These are phyloP conservation scores for Lactuca sativa DNA, from an alignment of 129 eudicot species.

Conservation along the genomic window DNA sequence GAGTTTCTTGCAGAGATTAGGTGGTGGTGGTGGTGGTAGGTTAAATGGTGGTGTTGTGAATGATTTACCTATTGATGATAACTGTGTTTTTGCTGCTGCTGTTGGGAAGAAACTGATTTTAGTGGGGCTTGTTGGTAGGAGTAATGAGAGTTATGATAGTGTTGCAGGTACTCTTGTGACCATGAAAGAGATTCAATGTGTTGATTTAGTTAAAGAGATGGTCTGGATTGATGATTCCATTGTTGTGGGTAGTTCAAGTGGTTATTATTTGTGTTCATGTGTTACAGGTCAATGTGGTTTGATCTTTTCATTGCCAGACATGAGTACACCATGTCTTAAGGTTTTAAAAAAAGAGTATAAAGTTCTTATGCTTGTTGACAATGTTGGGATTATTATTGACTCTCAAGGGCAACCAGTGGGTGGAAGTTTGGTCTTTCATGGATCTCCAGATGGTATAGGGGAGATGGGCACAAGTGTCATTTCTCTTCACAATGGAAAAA, in stretches of 20 bases:
- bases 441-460: constrained; percentile 59
- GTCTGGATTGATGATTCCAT: constrained; percentile 86
- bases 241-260: constrained; percentile 61
- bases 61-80: constrained; percentile 39
- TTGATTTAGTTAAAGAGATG: constrained; percentile 51
- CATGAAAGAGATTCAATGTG: constrained; percentile 64
- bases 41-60: constrained; percentile 31
- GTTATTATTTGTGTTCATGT: constrained; percentile 74
- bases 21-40: constrained; percentile 37
- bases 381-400: constrained; percentile 75
- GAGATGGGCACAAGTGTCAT: constrained; percentile 63
- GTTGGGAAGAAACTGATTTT: constrained; percentile 69
- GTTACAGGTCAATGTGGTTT: constrained; percentile 59
- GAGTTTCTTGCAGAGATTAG: constrained; percentile 44
- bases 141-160: constrained; percentile 27
- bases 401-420: constrained; percentile 87
- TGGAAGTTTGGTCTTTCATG: constrained; percentile 81
- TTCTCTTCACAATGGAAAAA: constrained; percentile 46
- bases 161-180: constrained; percentile 59
- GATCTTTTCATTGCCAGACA: constrained; percentile 77
- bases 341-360: constrained; percentile 55
- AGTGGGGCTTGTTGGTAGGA: constrained; percentile 53
- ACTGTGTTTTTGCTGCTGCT: constrained; percentile 57
- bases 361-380: constrained; percentile 85
- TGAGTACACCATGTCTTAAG: constrained; percentile 53